Evolutionary conservation across 495 filamentous ascomycete species (phyloP), one percentile per base, ranked within the genome.

Genomic region (Aspergillus incahuasiensis): DNA sequence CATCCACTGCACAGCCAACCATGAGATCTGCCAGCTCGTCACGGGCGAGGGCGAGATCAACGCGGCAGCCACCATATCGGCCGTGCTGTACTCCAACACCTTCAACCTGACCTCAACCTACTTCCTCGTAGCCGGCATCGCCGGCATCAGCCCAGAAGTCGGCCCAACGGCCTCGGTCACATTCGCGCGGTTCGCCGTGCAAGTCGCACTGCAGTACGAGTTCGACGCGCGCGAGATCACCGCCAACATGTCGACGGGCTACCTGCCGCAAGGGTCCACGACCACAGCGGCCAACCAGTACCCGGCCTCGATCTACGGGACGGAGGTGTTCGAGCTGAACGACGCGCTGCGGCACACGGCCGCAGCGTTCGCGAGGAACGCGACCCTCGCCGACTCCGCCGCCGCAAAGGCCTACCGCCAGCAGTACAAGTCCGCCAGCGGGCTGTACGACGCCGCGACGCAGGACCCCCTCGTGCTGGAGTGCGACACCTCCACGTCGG

Each of bases 241-340:
- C 3, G 62, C 56, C 12, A 85, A 85, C 68, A 88, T 78, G 57
- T 74, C 79, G 3, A 87, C 86, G 0, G 83, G 85, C 15, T 91
- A 90, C 60, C 69, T 90, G 20, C 76, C 85, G 0, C 80, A 81
- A 60, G 87, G 86, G 5, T 67, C 79, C 2, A 57, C 16, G 18
- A 1, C 18, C 16, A 32, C 67, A 6, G 46, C 32, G 24, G 83
- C 86, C 1, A 62, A 74, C 45, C 63, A 86, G 55, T 90, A 87
- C 62, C 87, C 88, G 0, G 63, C 63, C 43, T 75, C 56, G 47
- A 77, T 87, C 63, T 90, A 90, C 68, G 87, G 88, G 45, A 89
- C 87, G 9, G 88, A 91, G 68, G 87, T 90, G 22, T 85, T 88
- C 67, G 87, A 90, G 64, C 67, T 90, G 30, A 89, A 86, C 67